phyloP scores from a whole-genome alignment of 176 grass and related monocot genomes.

The Hyparrhenia diplandra region DNA sequence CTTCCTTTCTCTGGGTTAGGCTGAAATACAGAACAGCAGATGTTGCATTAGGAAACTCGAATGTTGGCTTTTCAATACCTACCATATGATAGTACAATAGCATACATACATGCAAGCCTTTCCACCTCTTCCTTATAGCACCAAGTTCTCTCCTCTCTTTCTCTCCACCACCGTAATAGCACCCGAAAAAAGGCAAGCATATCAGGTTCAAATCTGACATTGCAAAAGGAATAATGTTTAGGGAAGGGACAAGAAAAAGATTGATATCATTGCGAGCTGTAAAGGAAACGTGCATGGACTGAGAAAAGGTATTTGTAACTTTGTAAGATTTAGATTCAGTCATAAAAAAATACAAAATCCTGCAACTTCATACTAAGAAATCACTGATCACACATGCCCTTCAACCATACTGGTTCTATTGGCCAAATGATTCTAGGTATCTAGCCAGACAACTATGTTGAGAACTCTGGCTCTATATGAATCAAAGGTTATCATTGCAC shows the following conservation, averaged over 20 bases:
- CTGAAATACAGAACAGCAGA: slow-evolving; percentile 35
- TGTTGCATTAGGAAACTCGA: not conserved
- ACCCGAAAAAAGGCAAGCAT: slow-evolving; percentile 94
- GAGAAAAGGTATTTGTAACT: not conserved
- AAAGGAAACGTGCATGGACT: not conserved
- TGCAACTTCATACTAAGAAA: not conserved
- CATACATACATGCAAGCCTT: slow-evolving; percentile 63
- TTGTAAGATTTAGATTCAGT: not conserved
- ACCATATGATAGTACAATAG: slow-evolving; percentile 2
- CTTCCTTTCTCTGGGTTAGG: slow-evolving; percentile 74
- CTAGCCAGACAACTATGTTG: too few species aligned
- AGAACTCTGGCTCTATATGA: too few species aligned
- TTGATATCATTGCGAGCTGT: not conserved
- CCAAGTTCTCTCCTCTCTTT: slow-evolving; percentile 68
- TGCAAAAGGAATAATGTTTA: slow-evolving; percentile 11
- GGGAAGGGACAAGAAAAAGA: too few species aligned
- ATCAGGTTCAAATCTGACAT: slow-evolving; percentile 80
- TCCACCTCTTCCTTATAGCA: slow-evolving; percentile 69
- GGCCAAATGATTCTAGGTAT: too few species aligned
- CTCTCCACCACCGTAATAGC: slow-evolving; percentile 75
- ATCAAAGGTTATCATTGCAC: not conserved
- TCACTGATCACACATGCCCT: not conserved
- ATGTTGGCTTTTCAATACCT: not conserved
- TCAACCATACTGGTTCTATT: not conserved
- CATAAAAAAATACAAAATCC: not conserved